Base-by-base conservation (phyloP, 2,329 filamentous ascomycete genomes). In the Fusarium goolgardi region DNA sequence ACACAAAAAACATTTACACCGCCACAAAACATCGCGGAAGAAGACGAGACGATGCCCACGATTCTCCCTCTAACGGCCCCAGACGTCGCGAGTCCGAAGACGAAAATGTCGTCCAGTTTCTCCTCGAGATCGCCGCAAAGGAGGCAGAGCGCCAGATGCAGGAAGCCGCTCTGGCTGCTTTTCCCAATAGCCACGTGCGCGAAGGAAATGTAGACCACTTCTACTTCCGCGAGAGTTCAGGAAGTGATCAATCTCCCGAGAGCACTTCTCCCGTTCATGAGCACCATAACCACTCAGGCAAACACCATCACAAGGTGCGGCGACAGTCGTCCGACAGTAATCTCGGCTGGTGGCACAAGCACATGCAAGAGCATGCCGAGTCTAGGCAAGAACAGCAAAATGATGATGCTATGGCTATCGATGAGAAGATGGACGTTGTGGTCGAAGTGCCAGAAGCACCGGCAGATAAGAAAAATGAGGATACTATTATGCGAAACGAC, bases 141-240 rank as follows among this genome's bases (percentile, higher is more conserved):
- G 90, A 93, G 74, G 92, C 91, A 11, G 90, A 96, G 76, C 88
- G 90, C 74, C 91, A 95, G 76, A 83, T 97, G 67, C 88, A 91
- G 65, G 92, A 97, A 71, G 84, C 88, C 74, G 91, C 90, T 47
- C 84, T 94, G 75, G 89, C 90, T 39, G 92, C 91, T 2, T 94
- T 93, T 74, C 91, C 91, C 73, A 90, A 90, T 73, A 91, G 90
- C 73, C 86, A 87, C 13, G 85, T 90, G 40, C 86, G 87, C 65
- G 88, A 91, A 72, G 90, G 90, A 66, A 89, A 88, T 43, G 89
- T 92, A 10, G 86, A 90, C 71, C 91, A 93, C 74, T 93, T 91
- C 76, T 85, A 86, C 75, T 88, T 90, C 61, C 84, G 88, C 59
- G 86, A 89, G 69, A 88, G 89, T 58, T 88, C 86, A 15, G 86